Evolutionary conservation across 192 early-diverging fungal genomes (phyloP).

Genomic region (Obelidium mucronatum): DNA sequence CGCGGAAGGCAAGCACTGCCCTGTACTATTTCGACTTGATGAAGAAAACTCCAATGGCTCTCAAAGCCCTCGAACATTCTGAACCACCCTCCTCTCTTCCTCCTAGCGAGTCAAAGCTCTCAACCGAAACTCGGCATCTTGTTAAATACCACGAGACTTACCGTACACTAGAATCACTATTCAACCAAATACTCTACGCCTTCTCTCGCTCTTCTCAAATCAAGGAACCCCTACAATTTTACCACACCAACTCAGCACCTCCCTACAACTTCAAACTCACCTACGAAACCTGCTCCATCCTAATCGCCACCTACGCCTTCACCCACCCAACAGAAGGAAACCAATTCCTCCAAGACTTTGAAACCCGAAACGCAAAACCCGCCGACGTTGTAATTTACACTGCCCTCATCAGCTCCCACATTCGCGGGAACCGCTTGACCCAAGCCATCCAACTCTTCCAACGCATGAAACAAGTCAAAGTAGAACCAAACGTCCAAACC

Average conservation of each 20-base stretch:
- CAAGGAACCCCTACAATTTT: background rate
- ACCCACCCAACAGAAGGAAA: constrained; percentile 12
- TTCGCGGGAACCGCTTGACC: background rate
- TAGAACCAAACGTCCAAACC: constrained; percentile 12
- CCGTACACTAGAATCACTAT: constrained; percentile 1
- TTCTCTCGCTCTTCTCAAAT: background rate
- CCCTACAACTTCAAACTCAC: background rate
- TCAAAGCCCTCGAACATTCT: background rate
- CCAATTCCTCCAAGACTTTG: constrained; percentile 18
- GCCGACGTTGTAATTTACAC: constrained; percentile 20
- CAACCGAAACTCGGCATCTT: background rate
- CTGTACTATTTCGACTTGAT: background rate
- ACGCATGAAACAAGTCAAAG: constrained; percentile 17
- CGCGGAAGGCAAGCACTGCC: background rate
- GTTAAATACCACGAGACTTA: too few relatives aligned
- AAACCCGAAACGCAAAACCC: background rate
- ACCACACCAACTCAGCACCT: background rate
- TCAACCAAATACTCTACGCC: constrained; percentile 15
- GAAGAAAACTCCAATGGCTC: background rate
- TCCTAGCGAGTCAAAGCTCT: background rate
- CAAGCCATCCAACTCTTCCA: constrained; percentile 28
- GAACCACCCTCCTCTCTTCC: background rate
- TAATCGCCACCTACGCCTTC: constrained; percentile 1
- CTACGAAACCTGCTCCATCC: constrained; percentile 22
- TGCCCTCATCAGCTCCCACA: constrained; percentile 8